Conservation (phyloP, 1,139 yeast genomes). For the Fermentozyma sake region DNA sequence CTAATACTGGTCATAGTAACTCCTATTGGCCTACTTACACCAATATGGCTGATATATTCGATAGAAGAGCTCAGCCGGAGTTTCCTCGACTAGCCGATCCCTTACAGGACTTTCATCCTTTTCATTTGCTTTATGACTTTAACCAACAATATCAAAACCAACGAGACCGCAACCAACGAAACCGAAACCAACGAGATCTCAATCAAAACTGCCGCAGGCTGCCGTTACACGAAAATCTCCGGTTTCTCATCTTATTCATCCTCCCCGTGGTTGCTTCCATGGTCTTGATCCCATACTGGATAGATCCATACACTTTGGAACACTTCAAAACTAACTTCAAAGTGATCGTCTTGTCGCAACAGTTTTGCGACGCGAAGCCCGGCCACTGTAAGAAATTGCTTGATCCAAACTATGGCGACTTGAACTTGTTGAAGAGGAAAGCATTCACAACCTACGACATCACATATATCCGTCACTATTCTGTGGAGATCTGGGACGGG, state of each 20-base stretch:
- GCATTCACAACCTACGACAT: conserved; percentile 13
- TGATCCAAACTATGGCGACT: conserved; percentile 9
- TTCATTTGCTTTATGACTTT: no score
- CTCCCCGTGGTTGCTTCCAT: conserved; percentile 4
- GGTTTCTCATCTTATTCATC: conserved; percentile 6
- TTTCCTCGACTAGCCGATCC: no score
- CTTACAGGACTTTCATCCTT: no score
- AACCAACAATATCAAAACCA: no score
- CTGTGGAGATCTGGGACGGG: conserved; percentile 13
- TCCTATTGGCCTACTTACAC: no score
- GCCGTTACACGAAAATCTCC: no score
- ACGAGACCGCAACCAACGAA: no score
- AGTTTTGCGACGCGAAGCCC: conserved; percentile 14
- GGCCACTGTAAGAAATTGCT: conserved; percentile 11
- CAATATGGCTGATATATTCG: no score
- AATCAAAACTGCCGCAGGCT: no score
- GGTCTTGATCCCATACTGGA: conserved; percentile 7
- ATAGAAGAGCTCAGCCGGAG: no score
- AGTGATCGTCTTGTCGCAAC: conserved; percentile 11
- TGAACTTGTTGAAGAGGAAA: conserved; percentile 7
- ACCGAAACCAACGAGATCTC: no score
- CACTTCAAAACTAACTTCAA: conserved; percentile 11
- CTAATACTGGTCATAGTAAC: no score
- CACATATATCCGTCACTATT: conserved; percentile 14
- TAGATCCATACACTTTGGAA: conserved; percentile 8